A percentile compares a stretch with the other conserved stretches of the same genome.
Evolutionary conservation across 2,329 filamentous ascomycete species (phyloP).

Genomic region (Xylaria sp.): DNA sequence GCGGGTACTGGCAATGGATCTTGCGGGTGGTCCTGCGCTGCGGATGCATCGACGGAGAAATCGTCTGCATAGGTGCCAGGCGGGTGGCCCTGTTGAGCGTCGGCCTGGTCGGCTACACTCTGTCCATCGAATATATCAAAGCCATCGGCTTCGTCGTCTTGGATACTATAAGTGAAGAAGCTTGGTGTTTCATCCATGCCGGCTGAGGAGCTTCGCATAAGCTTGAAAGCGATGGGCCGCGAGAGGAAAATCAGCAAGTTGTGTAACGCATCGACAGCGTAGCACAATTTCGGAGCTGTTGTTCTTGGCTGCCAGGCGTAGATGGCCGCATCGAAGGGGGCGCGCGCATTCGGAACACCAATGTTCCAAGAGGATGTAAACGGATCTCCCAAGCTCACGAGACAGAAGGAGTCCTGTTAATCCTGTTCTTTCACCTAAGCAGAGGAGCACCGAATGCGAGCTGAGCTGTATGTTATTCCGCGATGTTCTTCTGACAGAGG

Average conservation of each 20-base stretch:
- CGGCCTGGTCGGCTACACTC: constrained; percentile 7
- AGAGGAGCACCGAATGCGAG: neutral
- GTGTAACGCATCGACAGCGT: constrained; percentile 7
- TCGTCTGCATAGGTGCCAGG: constrained; percentile 12
- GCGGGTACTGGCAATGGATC: constrained; percentile 4
- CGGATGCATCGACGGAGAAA: constrained; percentile 16
- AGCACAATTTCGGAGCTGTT: neutral
- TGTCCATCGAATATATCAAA: constrained; percentile 27
- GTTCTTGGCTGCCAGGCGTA: neutral
- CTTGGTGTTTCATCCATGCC: constrained; percentile 30
- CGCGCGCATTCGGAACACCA: constrained; percentile 5
- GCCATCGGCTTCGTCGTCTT: constrained; percentile 24
- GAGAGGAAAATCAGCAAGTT: neutral
- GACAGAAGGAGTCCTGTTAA: neutral
- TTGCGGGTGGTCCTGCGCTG: constrained; percentile 1
- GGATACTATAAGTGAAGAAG: constrained; percentile 27
- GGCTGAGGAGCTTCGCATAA: constrained; percentile 3
- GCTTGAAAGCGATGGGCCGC: neutral
- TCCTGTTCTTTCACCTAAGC: neutral
- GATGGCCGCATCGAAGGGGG: constrained; percentile 2
- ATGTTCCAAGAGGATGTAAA: neutral
- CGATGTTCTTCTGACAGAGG: neutral
- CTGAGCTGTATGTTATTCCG: neutral
- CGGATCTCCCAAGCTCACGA: neutral
- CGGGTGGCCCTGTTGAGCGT: constrained; percentile 18